Conservation (phyloP, 2,329 filamentous ascomycete genomes). For the Ophiocordyceps unilateralis region DNA sequence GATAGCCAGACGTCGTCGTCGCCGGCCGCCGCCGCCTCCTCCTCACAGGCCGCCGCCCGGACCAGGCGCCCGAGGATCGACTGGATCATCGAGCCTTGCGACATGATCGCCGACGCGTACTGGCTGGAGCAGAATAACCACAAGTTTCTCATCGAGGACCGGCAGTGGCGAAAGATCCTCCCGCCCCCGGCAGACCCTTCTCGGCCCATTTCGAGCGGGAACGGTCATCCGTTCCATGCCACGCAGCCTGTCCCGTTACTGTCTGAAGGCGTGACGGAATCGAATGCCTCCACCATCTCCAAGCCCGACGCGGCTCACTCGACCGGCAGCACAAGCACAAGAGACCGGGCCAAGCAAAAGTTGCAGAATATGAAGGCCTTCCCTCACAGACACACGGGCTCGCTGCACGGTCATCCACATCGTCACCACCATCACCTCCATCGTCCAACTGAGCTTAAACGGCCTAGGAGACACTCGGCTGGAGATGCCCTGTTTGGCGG, state of each 20-base stretch:
- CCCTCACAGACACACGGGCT: constrained; percentile 34
- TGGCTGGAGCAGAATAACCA: constrained; percentile 78
- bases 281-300: constrained; percentile 6
- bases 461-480: constrained; percentile 29
- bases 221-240: constrained; percentile 8
- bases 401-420: constrained; percentile 19
- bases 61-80: constrained; percentile 60
- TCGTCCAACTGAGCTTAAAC: constrained; percentile 26
- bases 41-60: constrained; percentile 33
- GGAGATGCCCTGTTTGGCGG: constrained; percentile 47
- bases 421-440: constrained; percentile 15
- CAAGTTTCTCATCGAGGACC: constrained; percentile 66
- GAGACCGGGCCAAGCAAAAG: constrained; percentile 43
- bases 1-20: constrained; percentile 25
- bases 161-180: constrained; percentile 58
- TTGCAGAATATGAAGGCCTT: constrained; percentile 37
- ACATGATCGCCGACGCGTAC: constrained; percentile 75
- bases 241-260: constrained; percentile 11
- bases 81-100: constrained; percentile 69
- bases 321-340: constrained; percentile 27
- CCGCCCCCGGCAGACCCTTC: constrained; percentile 18
- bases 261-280: constrained; percentile 8
- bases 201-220: constrained; percentile 14
- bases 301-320: constrained; percentile 23
- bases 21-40: constrained; percentile 18